Percentiles rank a stretch among this genome's conserved stretches.
Conservation (phyloP, 1,284 basidiomycete species). For the Rhodotorula glutinis region DNA sequence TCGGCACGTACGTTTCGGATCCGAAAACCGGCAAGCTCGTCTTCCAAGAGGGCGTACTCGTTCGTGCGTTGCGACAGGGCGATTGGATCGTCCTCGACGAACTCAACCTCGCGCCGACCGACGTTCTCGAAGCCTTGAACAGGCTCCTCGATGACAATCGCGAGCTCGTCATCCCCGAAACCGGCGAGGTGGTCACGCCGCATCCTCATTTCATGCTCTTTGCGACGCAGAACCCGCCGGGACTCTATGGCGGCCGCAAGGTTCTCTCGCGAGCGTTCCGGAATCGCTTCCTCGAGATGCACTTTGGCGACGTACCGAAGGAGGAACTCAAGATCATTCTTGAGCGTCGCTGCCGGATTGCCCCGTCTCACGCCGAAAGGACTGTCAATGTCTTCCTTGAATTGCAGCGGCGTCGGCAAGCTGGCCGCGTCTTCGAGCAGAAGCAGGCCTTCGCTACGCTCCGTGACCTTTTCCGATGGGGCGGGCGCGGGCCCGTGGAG, state of each 20-base stretch:
- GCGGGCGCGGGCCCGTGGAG: slow-evolving; percentile 72
- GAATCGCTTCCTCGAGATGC: slow-evolving; percentile 97
- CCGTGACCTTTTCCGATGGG: slow-evolving; percentile 97
- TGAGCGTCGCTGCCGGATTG: slow-evolving; percentile 80
- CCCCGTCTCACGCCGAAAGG: slow-evolving; percentile 83
- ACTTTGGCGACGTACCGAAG: slow-evolving; percentile 96
- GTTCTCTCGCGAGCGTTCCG: slow-evolving; percentile 93
- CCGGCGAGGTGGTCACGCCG: slow-evolving; percentile 87
- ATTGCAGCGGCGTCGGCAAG: slow-evolving; percentile 85
- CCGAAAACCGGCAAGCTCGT: slow-evolving; percentile 84
- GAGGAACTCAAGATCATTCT: slow-evolving; percentile 89
- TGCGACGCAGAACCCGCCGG: slow-evolving; percentile 98
- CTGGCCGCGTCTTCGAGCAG: slow-evolving; percentile 90
- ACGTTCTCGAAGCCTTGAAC: slow-evolving; percentile 96
- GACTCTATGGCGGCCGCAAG: slow-evolving; percentile 95
- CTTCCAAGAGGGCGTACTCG: slow-evolving; percentile 90
- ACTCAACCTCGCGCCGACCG: slow-evolving; percentile 94
- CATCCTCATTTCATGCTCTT: slow-evolving; percentile 96
- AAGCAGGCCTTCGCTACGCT: slow-evolving; percentile 96
- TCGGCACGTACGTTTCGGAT: slow-evolving; percentile 95
- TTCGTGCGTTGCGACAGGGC: slow-evolving; percentile 84
- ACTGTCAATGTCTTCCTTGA: slow-evolving; percentile 93
- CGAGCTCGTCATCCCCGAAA: slow-evolving; percentile 93
- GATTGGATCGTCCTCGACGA: slow-evolving; percentile 99
- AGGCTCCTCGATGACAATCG: slow-evolving; percentile 96